Conservation (phyloP, 169 alveolate genomes). For the Eimeria necatrix region DNA sequence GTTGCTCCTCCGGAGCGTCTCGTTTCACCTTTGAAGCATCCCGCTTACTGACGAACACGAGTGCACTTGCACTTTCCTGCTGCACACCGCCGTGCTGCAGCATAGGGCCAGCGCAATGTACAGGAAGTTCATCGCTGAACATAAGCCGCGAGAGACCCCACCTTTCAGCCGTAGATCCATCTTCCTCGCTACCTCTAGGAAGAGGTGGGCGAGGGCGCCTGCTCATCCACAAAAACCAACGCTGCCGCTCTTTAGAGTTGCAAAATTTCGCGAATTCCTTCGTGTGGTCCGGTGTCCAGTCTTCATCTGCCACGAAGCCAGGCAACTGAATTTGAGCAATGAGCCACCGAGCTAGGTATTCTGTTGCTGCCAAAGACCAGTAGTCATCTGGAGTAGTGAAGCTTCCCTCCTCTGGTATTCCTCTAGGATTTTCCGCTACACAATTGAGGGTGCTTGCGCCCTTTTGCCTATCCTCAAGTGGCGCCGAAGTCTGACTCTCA, state of each 20-base stretch:
- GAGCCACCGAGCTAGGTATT: conserved; percentile 32
- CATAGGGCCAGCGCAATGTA: conserved; percentile 10
- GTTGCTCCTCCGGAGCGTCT: conserved; percentile 30
- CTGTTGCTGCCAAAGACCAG: not conserved
- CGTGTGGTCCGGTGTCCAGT: conserved; percentile 70
- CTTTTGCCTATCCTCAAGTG: no score
- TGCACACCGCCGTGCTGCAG: not conserved
- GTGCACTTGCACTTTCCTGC: not conserved
- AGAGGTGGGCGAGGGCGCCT: not conserved
- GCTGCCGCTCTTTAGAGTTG: conserved; percentile 28
- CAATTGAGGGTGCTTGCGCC: no score
- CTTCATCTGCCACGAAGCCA: conserved; percentile 74
- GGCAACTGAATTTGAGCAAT: conserved; percentile 69
- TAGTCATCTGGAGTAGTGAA: not conserved
- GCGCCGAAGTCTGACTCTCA: no score
- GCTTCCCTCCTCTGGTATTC: not conserved
- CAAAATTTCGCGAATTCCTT: conserved; percentile 44
- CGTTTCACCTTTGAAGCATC: not conserved
- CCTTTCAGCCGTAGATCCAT: not conserved
- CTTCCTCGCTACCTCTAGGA: not conserved
- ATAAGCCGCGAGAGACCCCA: conserved; percentile 16
- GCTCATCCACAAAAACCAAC: conserved; percentile 65
- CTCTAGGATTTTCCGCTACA: no score
- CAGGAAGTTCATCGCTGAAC: conserved; percentile 63
- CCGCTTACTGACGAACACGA: conserved; percentile 42